Conservation (phyloP, 805 yeast species). For the Martiniozyma abietophila region DNA sequence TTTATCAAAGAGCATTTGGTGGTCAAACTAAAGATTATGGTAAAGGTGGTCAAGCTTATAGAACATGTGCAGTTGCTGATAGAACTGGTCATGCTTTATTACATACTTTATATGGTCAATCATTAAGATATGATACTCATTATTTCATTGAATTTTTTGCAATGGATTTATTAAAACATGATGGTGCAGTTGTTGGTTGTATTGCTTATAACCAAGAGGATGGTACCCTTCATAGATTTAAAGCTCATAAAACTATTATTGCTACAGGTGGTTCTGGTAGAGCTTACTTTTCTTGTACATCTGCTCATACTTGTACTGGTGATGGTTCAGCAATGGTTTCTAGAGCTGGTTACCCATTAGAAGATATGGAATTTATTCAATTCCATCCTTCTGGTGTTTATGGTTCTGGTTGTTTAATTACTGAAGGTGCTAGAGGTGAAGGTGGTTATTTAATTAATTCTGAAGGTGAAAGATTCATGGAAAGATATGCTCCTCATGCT, state of each 20-base stretch:
- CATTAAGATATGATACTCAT: slow-evolving; percentile 93
- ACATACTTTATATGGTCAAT: slow-evolving; percentile 94
- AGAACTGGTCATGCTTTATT: slow-evolving; percentile 97
- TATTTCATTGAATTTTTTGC: slow-evolving; percentile 98
- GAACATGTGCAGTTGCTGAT: slow-evolving; percentile 99
- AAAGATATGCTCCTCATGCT: slow-evolving; percentile 97
- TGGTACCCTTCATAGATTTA: slow-evolving; percentile 96
- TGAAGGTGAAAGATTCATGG: slow-evolving; percentile 99
- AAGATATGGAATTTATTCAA: slow-evolving; percentile 95
- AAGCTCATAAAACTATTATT: slow-evolving; percentile 90
- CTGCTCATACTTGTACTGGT: slow-evolving; percentile 99
- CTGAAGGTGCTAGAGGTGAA: slow-evolving; percentile 99
- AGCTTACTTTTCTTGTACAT: slow-evolving; percentile 96
- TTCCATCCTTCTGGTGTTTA: slow-evolving; percentile 99
- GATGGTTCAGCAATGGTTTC: slow-evolving; percentile 98
- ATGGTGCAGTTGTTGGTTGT: slow-evolving; percentile 94
- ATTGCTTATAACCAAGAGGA: slow-evolving; percentile 98
- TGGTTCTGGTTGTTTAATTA: slow-evolving; percentile 97
- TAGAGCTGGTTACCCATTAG: slow-evolving; percentile 96
- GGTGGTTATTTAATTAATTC: slow-evolving; percentile 95
- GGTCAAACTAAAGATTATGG: slow-evolving; percentile 95
- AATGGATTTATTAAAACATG: slow-evolving; percentile 85
- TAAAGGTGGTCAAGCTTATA: slow-evolving; percentile 98
- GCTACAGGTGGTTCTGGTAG: slow-evolving; percentile 99
- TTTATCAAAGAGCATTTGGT: slow-evolving; percentile 98